phyloP scores from a whole-genome alignment of 495 filamentous ascomycete species.

The Articulospora tetracladia region DNA sequence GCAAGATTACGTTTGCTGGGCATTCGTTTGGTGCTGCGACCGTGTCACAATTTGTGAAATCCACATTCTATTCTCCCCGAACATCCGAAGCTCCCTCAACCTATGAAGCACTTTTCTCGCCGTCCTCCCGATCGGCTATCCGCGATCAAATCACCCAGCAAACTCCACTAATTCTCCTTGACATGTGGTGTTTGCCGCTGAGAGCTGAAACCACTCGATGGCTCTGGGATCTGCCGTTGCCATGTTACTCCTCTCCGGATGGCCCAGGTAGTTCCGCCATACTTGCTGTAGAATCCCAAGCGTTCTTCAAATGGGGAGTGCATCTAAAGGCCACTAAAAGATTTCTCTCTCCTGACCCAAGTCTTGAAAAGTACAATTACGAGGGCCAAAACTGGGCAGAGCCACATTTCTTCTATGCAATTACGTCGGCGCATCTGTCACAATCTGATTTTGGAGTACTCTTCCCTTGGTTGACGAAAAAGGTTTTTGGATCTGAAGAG shows the following conservation, averaged over 20 bases:
- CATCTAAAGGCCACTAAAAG: conserved; percentile 58
- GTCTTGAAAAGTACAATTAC: conserved; percentile 25
- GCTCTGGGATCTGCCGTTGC: conserved; percentile 63
- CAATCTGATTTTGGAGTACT: conserved; percentile 78
- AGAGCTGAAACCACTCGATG: conserved; percentile 46
- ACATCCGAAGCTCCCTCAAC: conserved; percentile 15
- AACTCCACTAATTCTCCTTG: conserved; percentile 60
- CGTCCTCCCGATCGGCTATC: conserved; percentile 43
- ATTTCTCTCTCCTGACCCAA: conserved; percentile 48
- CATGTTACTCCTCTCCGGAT: conserved; percentile 46
- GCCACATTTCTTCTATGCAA: conserved; percentile 61
- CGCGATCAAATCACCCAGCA: conserved; percentile 56
- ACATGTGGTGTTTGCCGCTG: conserved; percentile 72
- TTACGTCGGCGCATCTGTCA: conserved; percentile 60
- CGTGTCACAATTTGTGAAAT: conserved; percentile 69
- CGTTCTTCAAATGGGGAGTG: conserved; percentile 67
- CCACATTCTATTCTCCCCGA: conserved; percentile 50
- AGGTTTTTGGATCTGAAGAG: conserved; percentile 53
- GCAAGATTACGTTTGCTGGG: conserved; percentile 64
- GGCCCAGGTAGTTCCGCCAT: conserved; percentile 45
- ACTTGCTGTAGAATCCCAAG: conserved; percentile 61
- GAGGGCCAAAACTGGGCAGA: conserved; percentile 7
- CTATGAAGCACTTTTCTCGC: conserved; percentile 45
- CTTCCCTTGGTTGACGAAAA: conserved; percentile 62
- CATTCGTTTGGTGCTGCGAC: conserved; percentile 76